Percentiles rank a stretch among this genome's conserved stretches.
These are phyloP conservation scores for Erythrophleum fordii DNA, from an alignment of 306 rosid genomes.

Conservation along the genomic window DNA sequence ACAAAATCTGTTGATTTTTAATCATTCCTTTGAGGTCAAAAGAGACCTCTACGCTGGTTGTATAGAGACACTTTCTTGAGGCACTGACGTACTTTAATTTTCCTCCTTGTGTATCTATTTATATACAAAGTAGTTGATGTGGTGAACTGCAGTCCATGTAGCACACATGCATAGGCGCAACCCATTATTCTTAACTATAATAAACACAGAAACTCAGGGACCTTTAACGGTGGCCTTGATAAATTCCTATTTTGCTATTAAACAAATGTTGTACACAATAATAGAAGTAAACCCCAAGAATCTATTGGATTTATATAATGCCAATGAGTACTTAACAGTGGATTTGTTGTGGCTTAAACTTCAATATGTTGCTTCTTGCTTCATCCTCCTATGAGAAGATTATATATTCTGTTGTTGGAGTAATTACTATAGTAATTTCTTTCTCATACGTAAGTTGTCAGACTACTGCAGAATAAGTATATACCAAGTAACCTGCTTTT, in stretches of 20 bases:
- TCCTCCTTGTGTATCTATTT: not conserved
- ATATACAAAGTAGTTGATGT: not conserved
- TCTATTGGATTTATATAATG: too few relatives aligned
- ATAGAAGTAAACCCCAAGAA: not conserved
- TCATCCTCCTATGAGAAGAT: not conserved
- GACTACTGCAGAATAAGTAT: not conserved
- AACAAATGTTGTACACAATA: not conserved
- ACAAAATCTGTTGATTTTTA: not conserved
- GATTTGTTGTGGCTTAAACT: not conserved
- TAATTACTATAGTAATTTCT: not conserved
- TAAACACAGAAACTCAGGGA: too few relatives aligned
- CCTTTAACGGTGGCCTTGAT: too few relatives aligned
- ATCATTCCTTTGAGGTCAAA: not conserved
- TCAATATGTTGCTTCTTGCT: not conserved
- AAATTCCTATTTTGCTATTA: not conserved
- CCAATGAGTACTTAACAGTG: not conserved
- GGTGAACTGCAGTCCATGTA: not conserved
- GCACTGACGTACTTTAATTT: not conserved
- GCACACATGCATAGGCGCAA: not conserved
- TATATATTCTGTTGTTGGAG: not conserved
- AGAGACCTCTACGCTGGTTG: not conserved
- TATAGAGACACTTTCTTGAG: not conserved
- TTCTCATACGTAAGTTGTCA: not conserved
- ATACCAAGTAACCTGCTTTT: not conserved
- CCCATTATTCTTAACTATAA: not conserved